These are phyloP conservation scores for Turritis glabra DNA, from an alignment of 345 rosid species.

Conservation along the genomic window DNA sequence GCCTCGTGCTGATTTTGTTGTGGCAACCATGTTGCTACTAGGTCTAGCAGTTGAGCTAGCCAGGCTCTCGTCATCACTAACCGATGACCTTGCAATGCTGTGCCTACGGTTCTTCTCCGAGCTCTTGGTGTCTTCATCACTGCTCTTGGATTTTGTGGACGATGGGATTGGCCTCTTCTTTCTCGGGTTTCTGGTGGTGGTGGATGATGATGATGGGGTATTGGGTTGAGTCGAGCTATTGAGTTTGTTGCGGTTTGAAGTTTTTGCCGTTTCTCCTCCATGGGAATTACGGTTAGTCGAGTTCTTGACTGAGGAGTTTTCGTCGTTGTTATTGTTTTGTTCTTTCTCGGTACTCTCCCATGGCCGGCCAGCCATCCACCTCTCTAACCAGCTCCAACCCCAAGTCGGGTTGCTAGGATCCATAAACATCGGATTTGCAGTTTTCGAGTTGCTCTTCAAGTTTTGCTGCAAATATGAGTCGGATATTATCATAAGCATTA, in stretches of 20 bases:
- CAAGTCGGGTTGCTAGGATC: conserved; percentile 78
- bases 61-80: conserved; percentile 71
- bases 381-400: conserved; percentile 99
- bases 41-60: conserved; percentile 52
- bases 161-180: conserved; percentile 47
- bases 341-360: conserved; percentile 64
- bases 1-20: conserved; percentile 67
- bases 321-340: conserved; percentile 43
- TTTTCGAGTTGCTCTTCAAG: conserved; percentile 60
- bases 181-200: conserved; percentile 45
- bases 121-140: conserved; percentile 67
- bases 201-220: conserved; percentile 55
- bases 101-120: conserved; percentile 60
- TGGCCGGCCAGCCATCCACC: conserved; percentile 90
- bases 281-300: conserved; percentile 36
- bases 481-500: conserved; percentile 8
- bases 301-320: conserved; percentile 54
- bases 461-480: conserved; percentile 54
- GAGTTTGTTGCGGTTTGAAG: conserved; percentile 66
- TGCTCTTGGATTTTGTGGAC: conserved; percentile 57
- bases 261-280: conserved; percentile 65
- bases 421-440: conserved; percentile 59
- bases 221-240: conserved; percentile 44
- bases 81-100: conserved; percentile 53
- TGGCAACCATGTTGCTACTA: conserved; percentile 70